These are phyloP conservation scores for Leptomonas seymouri DNA, from an alignment of 208 protist genomes.

Conservation along the genomic window DNA sequence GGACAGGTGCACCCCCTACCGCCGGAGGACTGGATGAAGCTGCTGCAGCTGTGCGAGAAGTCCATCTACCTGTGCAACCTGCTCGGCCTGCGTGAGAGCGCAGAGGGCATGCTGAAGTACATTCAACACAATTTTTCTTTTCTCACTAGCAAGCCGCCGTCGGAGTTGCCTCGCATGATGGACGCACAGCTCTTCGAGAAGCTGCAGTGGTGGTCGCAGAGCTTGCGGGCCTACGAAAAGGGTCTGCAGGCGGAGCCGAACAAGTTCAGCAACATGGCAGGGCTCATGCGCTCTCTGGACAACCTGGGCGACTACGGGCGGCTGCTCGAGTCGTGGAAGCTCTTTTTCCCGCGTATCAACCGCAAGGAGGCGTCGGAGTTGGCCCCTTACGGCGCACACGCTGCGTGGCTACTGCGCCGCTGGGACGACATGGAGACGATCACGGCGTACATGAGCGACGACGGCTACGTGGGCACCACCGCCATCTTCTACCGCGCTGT, in stretches of 20 bases:
- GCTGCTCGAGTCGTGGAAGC: conserved; percentile 84
- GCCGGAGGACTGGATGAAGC: conserved; percentile 57
- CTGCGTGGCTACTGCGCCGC: conserved; percentile 95
- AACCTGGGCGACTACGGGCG: conserved; percentile 95
- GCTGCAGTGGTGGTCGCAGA: conserved; percentile 98
- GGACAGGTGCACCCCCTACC: conserved; percentile 63
- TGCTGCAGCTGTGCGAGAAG: conserved; percentile 87
- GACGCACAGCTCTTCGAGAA: conserved; percentile 95
- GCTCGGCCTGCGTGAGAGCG: conserved; percentile 98
- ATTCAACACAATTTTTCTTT: conserved; percentile 92
- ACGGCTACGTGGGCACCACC: conserved; percentile 89
- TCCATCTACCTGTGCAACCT: conserved; percentile 98
- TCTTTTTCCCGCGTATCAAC: conserved; percentile 55
- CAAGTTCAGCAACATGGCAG: conserved; percentile 90
- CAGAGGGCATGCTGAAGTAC: conserved; percentile 96
- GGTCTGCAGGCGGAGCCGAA: conserved; percentile 83
- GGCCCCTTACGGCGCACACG: conserved; percentile 93
- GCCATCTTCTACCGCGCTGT: conserved; percentile 94
- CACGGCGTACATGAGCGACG: conserved; percentile 85
- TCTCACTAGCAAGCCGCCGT: conserved; percentile 68
- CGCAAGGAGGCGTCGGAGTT: conserved; percentile 86
- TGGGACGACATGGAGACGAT: conserved; percentile 96
- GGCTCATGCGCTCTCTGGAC: conserved; percentile 97
- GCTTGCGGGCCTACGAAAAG: conserved; percentile 87
- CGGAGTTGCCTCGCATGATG: conserved; percentile 83